Evolutionary conservation across 495 filamentous ascomycete genomes (phyloP), one percentile per base, ranked within the genome.

Genomic region (Penicillium atrosanguineum): DNA sequence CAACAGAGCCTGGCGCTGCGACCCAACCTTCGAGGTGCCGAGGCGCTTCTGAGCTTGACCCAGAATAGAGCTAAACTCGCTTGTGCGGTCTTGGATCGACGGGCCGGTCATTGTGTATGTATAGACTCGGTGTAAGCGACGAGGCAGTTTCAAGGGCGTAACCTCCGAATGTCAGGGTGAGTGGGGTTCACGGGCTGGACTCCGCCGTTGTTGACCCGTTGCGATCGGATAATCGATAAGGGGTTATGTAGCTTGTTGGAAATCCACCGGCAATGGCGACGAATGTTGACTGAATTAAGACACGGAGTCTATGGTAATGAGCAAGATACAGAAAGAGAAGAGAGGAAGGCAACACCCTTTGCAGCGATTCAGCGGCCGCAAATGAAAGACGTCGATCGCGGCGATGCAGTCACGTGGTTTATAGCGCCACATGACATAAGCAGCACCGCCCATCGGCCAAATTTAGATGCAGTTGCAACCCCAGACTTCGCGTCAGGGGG

Each of bases 21-120:
- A 69, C 36, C 86, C 85, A 34, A 86, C 78, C 71, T 90, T 94
- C 20, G 79, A 82, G 1, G 83, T 73, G 14, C 82, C 79, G 50
- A 87, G 80, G 39, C 85, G 82, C 60, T 84, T 87, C 70, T 95
- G 89, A 50, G 88, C 88, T 62, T 91, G 90, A 18, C 79, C 78
- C 44, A 97, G 82, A 66, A 97, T 91, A 55, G 90, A 85, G 61
- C 86, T 87, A 76, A 98, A 98, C 76, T 98, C 94, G 67, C 79
- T 79, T 48, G 94, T 98, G 61, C 94, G 89, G 74, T 98, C 94
- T 79, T 98, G 95, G 72, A 97, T 96, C 40, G 90, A 91, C 18
- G 82, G 79, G 42, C 79, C 77, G 50, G 72, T 69, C 83, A 84
- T 86, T 53, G 46, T 69, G 62, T 42, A 37, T 23, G 28, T 25